phyloP scores from a whole-genome alignment of 441 rosid genomes.

The Erysimum pusillum region DNA sequence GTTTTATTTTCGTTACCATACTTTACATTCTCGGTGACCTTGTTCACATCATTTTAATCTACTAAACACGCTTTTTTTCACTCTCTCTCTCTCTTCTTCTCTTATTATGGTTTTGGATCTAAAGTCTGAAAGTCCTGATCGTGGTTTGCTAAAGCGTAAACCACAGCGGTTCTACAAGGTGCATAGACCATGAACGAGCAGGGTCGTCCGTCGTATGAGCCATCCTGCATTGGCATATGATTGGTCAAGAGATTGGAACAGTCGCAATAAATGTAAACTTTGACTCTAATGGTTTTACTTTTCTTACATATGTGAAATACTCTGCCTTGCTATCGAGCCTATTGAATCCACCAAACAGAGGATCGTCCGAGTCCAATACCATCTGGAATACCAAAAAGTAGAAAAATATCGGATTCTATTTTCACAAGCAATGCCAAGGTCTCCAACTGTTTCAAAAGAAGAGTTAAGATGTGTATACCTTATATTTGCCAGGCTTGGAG shows the following conservation, averaged over 20 bases:
- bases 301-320: slow-evolving; percentile 81
- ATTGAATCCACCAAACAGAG: slow-evolving; percentile 78
- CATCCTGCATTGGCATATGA: slow-evolving; percentile 66
- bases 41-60: slow-evolving; percentile 20
- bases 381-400: slow-evolving; percentile 54
- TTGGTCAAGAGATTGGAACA: slow-evolving; percentile 29
- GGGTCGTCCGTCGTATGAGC: slow-evolving; percentile 76
- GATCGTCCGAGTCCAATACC: slow-evolving; percentile 87
- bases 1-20: slow-evolving; percentile 33
- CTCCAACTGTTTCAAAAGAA: not conserved
- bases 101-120: slow-evolving; percentile 29
- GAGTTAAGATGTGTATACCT: slow-evolving; percentile 58
- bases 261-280: not conserved
- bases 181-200: slow-evolving; percentile 84
- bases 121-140: slow-evolving; percentile 29
- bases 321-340: slow-evolving; percentile 75
- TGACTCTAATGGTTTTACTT: slow-evolving; percentile 3
- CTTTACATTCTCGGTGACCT: slow-evolving; percentile 27
- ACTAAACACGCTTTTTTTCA: too few relatives aligned
- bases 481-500: slow-evolving; percentile 90
- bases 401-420: slow-evolving; percentile 6
- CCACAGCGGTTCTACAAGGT: slow-evolving; percentile 88
- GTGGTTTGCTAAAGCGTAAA: slow-evolving; percentile 74
- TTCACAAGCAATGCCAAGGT: not conserved
- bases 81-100: too few relatives aligned